These are phyloP conservation scores for Paecilomyces formosus DNA, from an alignment of 2,329 filamentous ascomycete species.

Conservation along the genomic window DNA sequence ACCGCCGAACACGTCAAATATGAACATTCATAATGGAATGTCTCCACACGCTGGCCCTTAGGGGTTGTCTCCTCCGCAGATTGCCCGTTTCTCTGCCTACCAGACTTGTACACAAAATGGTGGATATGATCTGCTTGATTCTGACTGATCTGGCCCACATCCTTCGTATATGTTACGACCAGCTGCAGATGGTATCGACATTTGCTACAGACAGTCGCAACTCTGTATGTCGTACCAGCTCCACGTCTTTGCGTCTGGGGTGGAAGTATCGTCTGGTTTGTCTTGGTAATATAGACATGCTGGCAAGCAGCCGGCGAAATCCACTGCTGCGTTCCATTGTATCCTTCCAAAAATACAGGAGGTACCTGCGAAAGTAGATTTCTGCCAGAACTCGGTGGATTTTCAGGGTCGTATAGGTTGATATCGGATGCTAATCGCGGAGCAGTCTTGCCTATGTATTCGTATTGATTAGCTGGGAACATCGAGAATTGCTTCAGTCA, in stretches of 20 bases:
- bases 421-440: conserved; percentile 43
- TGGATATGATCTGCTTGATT: conserved; percentile 50
- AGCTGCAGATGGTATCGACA: conserved; percentile 59
- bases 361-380: conserved; percentile 54
- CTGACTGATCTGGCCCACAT: conserved; percentile 38
- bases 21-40: conserved; percentile 52
- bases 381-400: conserved; percentile 36
- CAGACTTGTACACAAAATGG: conserved; percentile 47
- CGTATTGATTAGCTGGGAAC: not conserved
- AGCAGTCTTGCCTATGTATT: conserved; percentile 41
- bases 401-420: conserved; percentile 36
- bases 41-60: conserved; percentile 33
- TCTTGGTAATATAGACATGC: conserved; percentile 54
- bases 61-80: conserved; percentile 14
- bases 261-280: conserved; percentile 45
- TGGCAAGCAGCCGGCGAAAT: conserved; percentile 44
- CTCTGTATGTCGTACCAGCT: conserved; percentile 45
- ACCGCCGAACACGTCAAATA: conserved; percentile 47
- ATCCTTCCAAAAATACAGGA: conserved; percentile 39
- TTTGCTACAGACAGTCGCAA: conserved; percentile 53
- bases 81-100: conserved; percentile 20
- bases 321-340: conserved; percentile 25
- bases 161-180: conserved; percentile 44
- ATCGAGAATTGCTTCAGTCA: not conserved
- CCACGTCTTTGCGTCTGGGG: conserved; percentile 28